Conservation (phyloP, 2,329 filamentous ascomycete species). For the Penicillium sp. region DNA sequence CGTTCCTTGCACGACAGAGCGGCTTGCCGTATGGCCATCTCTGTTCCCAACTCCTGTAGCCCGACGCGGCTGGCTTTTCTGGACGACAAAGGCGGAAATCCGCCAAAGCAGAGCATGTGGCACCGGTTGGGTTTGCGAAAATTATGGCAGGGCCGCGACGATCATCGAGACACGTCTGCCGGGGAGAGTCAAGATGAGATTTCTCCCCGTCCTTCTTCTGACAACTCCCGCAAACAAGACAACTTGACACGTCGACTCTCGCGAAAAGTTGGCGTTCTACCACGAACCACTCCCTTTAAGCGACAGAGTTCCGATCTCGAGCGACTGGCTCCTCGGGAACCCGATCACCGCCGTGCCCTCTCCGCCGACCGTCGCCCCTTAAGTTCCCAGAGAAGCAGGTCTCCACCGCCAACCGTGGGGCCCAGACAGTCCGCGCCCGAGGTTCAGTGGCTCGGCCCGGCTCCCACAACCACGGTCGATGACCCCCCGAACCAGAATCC, state of each 20-base stretch:
- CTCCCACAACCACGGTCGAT: conserved; percentile 34
- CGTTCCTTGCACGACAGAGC: conserved; percentile 33
- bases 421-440: conserved; percentile 45
- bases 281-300: conserved; percentile 75
- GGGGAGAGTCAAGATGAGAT: conserved; percentile 23
- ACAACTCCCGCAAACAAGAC: conserved; percentile 27
- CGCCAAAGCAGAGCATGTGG: conserved; percentile 47
- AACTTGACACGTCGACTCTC: conserved; percentile 40
- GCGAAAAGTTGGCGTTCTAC: conserved; percentile 69
- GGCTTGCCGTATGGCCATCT: conserved; percentile 44
- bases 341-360: conserved; percentile 65
- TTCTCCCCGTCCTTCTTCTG: conserved; percentile 20
- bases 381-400: conserved; percentile 47
- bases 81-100: conserved; percentile 33
- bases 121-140: conserved; percentile 44
- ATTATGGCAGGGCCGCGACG: conserved; percentile 44
- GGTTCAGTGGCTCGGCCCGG: conserved; percentile 38
- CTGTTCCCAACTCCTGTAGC: conserved; percentile 40
- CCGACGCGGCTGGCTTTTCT: conserved; percentile 36
- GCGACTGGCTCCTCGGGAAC: conserved; percentile 66
- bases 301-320: conserved; percentile 81
- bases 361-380: conserved; percentile 54
- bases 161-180: conserved; percentile 34
- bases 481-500: conserved; percentile 19
- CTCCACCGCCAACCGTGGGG: conserved; percentile 40